These are phyloP conservation scores for Ceratocystis variospora DNA, from an alignment of 2,329 filamentous ascomycete genomes.

Conservation along the genomic window DNA sequence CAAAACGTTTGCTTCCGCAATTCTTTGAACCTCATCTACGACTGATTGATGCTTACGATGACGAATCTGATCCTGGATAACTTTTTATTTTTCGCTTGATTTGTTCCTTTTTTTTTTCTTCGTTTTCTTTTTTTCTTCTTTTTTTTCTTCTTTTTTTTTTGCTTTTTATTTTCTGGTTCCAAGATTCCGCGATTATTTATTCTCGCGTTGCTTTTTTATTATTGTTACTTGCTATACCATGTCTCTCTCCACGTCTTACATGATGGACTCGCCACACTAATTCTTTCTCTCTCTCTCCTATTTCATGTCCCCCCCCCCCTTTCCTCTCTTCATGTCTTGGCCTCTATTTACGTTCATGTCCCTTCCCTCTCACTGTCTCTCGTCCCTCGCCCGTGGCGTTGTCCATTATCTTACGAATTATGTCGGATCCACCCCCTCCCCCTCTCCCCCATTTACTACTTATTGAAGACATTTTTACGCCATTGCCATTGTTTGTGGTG, in stretches of 20 bases:
- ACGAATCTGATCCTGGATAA: constrained; percentile 12
- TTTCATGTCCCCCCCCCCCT: neutral
- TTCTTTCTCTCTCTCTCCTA: constrained; percentile 10
- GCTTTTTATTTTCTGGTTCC: neutral
- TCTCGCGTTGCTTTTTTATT: constrained; percentile 4
- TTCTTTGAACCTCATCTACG: constrained; percentile 17
- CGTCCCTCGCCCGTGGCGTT: neutral
- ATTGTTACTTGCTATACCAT: constrained; percentile 8
- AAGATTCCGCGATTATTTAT: constrained; percentile 3
- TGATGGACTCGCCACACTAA: constrained; percentile 17
- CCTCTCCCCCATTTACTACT: neutral
- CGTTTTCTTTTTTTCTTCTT: neutral
- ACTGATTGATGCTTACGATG: constrained; percentile 18
- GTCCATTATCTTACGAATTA: constrained; percentile 18
- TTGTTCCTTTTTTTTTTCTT: neutral
- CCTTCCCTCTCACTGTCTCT: neutral
- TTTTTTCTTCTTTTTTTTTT: neutral
- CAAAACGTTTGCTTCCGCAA: constrained; percentile 5
- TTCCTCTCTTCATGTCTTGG: neutral
- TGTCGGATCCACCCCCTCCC: constrained; percentile 11
- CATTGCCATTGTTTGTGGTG: neutral
- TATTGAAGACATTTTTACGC: neutral
- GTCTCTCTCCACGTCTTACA: neutral
- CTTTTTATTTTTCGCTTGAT: neutral
- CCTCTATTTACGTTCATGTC: too few relatives aligned